phyloP scores from a whole-genome alignment of 495 filamentous ascomycete species.

The Penicillium egyptiacum region DNA sequence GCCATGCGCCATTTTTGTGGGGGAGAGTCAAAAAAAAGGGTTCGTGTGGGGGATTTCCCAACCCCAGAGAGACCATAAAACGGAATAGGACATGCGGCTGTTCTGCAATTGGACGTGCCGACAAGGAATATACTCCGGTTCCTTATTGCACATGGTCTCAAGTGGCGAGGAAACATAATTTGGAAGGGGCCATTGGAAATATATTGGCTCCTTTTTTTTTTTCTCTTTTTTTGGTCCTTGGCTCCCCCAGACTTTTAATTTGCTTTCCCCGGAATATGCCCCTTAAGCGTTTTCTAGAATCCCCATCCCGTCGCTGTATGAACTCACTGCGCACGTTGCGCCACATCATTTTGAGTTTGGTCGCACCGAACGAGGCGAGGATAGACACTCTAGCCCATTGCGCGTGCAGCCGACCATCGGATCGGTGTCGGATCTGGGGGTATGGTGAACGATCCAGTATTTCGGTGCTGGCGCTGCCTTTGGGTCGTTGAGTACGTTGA shows the following conservation, averaged over 20 bases:
- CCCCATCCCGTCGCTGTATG: constrained; percentile 10
- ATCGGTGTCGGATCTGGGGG: constrained; percentile 17
- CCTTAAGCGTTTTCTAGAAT: constrained; percentile 26
- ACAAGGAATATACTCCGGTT: constrained; percentile 13
- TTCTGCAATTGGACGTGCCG: constrained; percentile 9
- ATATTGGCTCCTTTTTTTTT: background rate
- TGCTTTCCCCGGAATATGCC: constrained; percentile 14
- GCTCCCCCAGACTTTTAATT: constrained; percentile 10
- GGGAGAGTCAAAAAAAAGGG: constrained; percentile 22
- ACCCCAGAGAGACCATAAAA: background rate
- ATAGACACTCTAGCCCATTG: constrained; percentile 13
- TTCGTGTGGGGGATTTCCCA: constrained; percentile 32
- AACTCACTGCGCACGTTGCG: constrained; percentile 25
- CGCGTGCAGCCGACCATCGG: constrained; percentile 13
- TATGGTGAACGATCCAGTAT: constrained; percentile 24
- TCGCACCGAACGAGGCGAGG: constrained; percentile 20
- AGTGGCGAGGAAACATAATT: background rate
- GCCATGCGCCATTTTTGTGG: constrained; percentile 38
- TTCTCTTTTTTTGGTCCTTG: background rate
- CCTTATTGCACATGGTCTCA: constrained; percentile 5
- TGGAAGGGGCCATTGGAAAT: background rate
- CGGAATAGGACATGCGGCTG: constrained; percentile 1
- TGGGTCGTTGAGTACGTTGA: background rate
- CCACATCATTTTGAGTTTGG: constrained; percentile 31
- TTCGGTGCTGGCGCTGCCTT: constrained; percentile 6